Evolutionary conservation across 2,329 filamentous ascomycete species (phyloP), one percentile per base, ranked within the genome.

Genomic region (Alternaria sp.): DNA sequence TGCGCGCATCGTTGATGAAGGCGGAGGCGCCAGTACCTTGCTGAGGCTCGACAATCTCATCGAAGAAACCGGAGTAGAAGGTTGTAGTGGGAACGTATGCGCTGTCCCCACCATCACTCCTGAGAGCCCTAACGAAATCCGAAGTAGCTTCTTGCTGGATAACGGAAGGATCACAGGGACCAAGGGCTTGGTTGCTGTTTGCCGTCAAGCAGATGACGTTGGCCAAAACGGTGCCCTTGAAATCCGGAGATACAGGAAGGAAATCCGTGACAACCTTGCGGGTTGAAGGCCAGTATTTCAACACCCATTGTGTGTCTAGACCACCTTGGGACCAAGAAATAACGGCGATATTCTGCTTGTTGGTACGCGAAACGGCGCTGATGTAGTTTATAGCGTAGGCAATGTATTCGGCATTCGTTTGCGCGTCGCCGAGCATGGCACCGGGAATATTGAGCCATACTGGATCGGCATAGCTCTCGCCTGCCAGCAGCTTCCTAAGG

Each of bases 331-430:
- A 86, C 84, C 83, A 88, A 14, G 79, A 80, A 9, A 60, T 53
- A 16, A 60, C 34, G 20, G 58, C 58, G 4, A 60, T 60, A 41
- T 60, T 60, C 7, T 60, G 22, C 25, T 40, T 40, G 34, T 57
- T 60, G 14, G 45, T 41, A 12, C 27, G 9, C 20, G 58, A 60
- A n/a, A 87, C 72, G 20, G 86, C 75, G 18, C 63, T 64, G 11
- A 70, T 60, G n/a, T 87, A 88, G 75, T 87, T 85, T 61, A 87
- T 84, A 5, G 85, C 85, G 70, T 88, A 87, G 3, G 85, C 84
- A 40, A 86, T 81, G 65, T 85, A 87, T 70, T 88, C 85, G 5
- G 83, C 75, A 64, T 84, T 87, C 28, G 75, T 63, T 64, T 87
- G 85, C 0, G 79, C 80, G 59, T 88, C 85, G 22, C 65, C 74